Base-by-base conservation (phyloP, 768 basidiomycete genomes). In the Rickenella mellea region DNA sequence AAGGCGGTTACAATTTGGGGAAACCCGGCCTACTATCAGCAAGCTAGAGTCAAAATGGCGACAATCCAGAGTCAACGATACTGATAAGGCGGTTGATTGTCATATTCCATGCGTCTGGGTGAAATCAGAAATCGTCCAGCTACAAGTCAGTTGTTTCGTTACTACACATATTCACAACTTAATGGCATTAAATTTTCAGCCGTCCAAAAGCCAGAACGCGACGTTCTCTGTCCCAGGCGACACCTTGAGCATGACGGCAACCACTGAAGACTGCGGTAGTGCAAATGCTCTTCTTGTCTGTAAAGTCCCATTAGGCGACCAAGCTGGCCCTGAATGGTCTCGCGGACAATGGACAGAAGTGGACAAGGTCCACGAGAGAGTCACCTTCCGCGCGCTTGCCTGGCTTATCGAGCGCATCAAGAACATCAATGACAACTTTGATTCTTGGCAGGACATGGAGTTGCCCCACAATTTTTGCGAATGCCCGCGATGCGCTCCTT, bases 391-490 rank as follows among this genome's bases (percentile, higher is more conserved):
- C 47, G 69, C 80, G 4, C 56, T 94, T 12, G 84, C 90, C 2
- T 97, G 93, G 92, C 63, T 96, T 15, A 65, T 89, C 19, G 87
- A 92, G 55, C 78, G 89, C 39, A 72, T 93, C 47, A 78, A 85
- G 10, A 75, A 80, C 44, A 74, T 90, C 43, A 75, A 83, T 19
- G 77, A 76, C 27, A 64, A 72, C 44, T 73, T 84, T 51, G 64
- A 63, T 21, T 53, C 66, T 2, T 97, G 93, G 93, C 81, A 85
- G 43, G 47, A 56, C 1, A 63, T 80, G 24, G 61, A 69, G 2
- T 50, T 68, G 4, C 61, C 65, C 0, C 64, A 69, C 3, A 62
- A 72, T 17, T 64, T 69, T 29, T 64, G 62, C 19, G 69, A 70
- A 41, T 96, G 91, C 60, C 71, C 78, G 51, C 71, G 86, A 12